Evolutionary conservation across 768 basidiomycete genomes (phyloP).

Genomic region (Coprinopsis strossmayeri): DNA sequence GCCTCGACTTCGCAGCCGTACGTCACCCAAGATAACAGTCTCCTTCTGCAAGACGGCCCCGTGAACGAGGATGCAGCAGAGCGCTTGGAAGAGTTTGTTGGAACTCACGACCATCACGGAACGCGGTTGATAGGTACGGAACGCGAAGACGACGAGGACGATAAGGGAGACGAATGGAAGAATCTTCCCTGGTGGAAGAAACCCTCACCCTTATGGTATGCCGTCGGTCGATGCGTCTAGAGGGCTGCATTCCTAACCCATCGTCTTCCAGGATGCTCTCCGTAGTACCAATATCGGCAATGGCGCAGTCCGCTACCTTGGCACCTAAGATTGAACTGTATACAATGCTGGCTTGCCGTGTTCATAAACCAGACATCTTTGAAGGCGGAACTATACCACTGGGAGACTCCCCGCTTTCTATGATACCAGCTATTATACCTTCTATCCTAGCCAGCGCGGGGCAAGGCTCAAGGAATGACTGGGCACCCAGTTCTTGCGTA

Average conservation of each 20-base stretch:
- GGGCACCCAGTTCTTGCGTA: conserved; percentile 35
- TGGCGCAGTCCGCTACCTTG: conserved; percentile 48
- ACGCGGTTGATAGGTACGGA: conserved; percentile 7
- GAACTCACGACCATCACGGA: conserved; percentile 27
- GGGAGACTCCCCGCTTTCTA: too few species aligned
- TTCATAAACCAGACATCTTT: conserved; percentile 54
- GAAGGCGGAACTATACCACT: not conserved
- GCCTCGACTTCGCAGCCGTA: conserved; percentile 18
- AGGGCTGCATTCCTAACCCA: not conserved
- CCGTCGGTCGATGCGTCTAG: conserved; percentile 6
- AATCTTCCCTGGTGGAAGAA: conserved; percentile 67
- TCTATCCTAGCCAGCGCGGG: too few species aligned
- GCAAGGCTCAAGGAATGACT: not conserved
- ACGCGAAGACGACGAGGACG: conserved; percentile 22
- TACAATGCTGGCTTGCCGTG: conserved; percentile 66
- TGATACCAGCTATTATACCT: too few species aligned
- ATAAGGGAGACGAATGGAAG: conserved; percentile 22
- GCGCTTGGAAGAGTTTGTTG: conserved; percentile 38
- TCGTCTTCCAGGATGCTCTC: conserved; percentile 46
- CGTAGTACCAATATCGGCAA: conserved; percentile 45
- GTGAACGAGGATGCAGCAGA: conserved; percentile 42
- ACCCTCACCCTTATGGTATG: conserved; percentile 70
- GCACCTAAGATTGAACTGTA: conserved; percentile 73
- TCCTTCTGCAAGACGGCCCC: conserved; percentile 38
- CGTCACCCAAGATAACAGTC: conserved; percentile 25